Evolutionary conservation across 768 basidiomycete species (phyloP).

Genomic region (Hericium coralloides): DNA sequence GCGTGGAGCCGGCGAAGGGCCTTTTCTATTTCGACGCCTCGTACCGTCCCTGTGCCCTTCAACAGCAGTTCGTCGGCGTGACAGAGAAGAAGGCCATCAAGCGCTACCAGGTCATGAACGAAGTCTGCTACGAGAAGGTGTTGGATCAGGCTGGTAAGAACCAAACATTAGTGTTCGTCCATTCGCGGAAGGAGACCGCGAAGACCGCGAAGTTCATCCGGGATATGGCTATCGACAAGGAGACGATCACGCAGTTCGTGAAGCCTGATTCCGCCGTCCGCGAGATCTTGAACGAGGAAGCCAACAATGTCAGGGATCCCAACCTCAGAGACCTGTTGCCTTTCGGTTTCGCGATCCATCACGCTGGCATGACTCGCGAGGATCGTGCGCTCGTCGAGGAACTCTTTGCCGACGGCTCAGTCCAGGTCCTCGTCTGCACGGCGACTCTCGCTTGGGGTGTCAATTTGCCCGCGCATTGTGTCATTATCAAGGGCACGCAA

Average conservation of each 20-base stretch:
- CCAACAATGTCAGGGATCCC: conserved; percentile 70
- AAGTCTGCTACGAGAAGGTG: conserved; percentile 98
- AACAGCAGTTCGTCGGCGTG: conserved; percentile 94
- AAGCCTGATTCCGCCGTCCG: conserved; percentile 87
- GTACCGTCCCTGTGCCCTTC: conserved; percentile 88
- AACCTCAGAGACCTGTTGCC: conserved; percentile 86
- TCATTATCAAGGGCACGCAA: conserved; percentile 99
- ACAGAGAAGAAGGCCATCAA: conserved; percentile 99
- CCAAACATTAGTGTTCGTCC: conserved; percentile 93
- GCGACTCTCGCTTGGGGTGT: conserved; percentile 99
- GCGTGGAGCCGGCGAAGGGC: conserved; percentile 86
- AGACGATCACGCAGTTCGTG: conserved; percentile 93
- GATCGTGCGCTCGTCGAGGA: conserved; percentile 92
- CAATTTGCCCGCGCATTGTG: conserved; percentile 93
- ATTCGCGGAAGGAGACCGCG: conserved; percentile 96
- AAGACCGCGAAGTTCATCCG: conserved; percentile 94
- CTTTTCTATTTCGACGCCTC: conserved; percentile 96
- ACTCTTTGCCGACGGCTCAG: conserved; percentile 82
- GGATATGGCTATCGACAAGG: conserved; percentile 93
- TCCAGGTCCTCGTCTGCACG: conserved; percentile 94
- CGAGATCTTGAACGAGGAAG: conserved; percentile 83
- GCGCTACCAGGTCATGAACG: conserved; percentile 95
- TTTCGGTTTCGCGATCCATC: conserved; percentile 96
- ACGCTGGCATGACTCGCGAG: conserved; percentile 91
- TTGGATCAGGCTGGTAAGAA: conserved; percentile 87